Percentiles rank a stretch among this genome's conserved stretches.
These are phyloP conservation scores for Theileria annulata DNA, from an alignment of 169 alveolate species.

Conservation along the genomic window DNA sequence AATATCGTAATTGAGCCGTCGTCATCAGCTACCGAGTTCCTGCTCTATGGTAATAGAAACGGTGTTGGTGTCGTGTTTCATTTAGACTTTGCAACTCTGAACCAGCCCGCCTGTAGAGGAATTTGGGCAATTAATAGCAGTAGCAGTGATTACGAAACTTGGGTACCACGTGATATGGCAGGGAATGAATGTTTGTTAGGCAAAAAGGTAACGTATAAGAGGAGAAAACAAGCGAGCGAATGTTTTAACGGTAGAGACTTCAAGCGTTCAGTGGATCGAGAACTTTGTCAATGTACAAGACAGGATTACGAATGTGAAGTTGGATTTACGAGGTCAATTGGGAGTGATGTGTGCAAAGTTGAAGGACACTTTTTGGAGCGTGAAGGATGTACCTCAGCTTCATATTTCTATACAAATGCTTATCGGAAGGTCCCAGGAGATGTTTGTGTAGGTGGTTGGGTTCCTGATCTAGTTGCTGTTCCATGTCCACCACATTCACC, in stretches of 20 bases:
- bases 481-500: slow-evolving; percentile 91
- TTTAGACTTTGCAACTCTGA: slow-evolving; percentile 91
- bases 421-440: slow-evolving; percentile 97
- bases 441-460: slow-evolving; percentile 95
- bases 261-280: slow-evolving; percentile 86
- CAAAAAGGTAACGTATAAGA: slow-evolving; percentile 88
- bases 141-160: slow-evolving; percentile 94
- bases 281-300: slow-evolving; percentile 93
- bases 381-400: slow-evolving; percentile 78
- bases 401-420: slow-evolving; percentile 81
- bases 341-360: slow-evolving; percentile 81
- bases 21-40: slow-evolving; percentile 90
- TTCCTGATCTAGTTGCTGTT: slow-evolving; percentile 86
- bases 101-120: slow-evolving; percentile 93
- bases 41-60: slow-evolving; percentile 92
- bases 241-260: slow-evolving; percentile 96
- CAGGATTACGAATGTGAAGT: slow-evolving; percentile 97
- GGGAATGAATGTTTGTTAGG: slow-evolving; percentile 90
- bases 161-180: slow-evolving; percentile 87
- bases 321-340: slow-evolving; percentile 88
- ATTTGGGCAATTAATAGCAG: slow-evolving; percentile 91
- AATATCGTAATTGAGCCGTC: slow-evolving; percentile 95
- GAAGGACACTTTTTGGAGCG: slow-evolving; percentile 70
- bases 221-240: slow-evolving; percentile 93
- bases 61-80: slow-evolving; percentile 90